Base-by-base conservation (phyloP, 345 rosid genomes). In the Acer negundo region DNA sequence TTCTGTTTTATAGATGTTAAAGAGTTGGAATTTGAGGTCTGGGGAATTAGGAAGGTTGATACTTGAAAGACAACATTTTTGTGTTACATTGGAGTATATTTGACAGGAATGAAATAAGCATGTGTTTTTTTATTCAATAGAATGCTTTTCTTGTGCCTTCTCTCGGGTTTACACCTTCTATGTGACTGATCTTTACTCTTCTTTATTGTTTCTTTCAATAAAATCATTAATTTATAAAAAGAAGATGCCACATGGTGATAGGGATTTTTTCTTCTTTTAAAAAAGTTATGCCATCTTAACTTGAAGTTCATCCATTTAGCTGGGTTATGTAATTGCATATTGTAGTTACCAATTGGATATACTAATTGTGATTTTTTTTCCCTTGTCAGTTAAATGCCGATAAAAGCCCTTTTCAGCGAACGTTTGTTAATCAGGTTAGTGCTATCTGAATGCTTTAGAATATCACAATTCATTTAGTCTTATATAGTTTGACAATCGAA, bases 351-450 rank as follows among this genome's bases (percentile, higher is more conserved):
- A 55, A 67, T 26, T 38, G 46, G 38, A 42, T 71, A 67, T 73
- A 47, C 58, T 73, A 62, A 80, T 65, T 46, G 31, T 67, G 49
- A 61, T 56, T n/a, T 15, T 12, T 12, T 58, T 80, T 46, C 49
- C 58, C 10, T 75, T 83, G 81, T 84, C 96, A 95, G 99, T 85
- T 95, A 55, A 95, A 93, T 87, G 90, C 83, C 16, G 97, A 92
- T 80, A 95, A 92, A 84, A 95, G 97, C 78, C 99, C 98, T 47
- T 95, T 93, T 75, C 99, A 95, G 75, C 84, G 99, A 74, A 92
- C 97, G 69, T 95, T 95, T 87, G 98, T 91, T 78, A 91, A 88
- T 79, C 99, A 95, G 99, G 99, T 74, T 59, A 53, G 26, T 71
- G 75, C 38, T 4, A 13, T 46, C 7, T 28, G 51, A 47, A 22